A percentile compares a stretch with the other conserved stretches of the same genome.
phyloP scores from a whole-genome alignment of 2,329 filamentous ascomycete genomes.

The Chrysosporium keratinophilum region DNA sequence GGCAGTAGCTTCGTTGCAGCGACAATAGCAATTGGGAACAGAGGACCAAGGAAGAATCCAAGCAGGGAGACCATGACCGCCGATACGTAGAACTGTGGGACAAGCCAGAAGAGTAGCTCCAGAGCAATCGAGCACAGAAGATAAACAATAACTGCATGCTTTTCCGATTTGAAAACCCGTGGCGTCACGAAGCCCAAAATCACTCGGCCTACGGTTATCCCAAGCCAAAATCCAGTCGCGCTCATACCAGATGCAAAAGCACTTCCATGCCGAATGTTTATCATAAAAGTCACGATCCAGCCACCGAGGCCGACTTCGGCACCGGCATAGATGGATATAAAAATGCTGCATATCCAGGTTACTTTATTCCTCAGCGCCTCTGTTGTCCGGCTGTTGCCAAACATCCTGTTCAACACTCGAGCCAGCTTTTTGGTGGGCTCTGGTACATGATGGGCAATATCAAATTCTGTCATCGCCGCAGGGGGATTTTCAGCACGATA shows the following conservation, averaged over 20 bases:
- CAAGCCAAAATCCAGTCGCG: slow-evolving; percentile 75
- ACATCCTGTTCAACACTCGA: slow-evolving; percentile 6
- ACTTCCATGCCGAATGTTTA: slow-evolving; percentile 58
- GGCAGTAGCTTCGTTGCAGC: slow-evolving; percentile 65
- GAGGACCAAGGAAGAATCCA: slow-evolving; percentile 69
- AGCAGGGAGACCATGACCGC: slow-evolving; percentile 60
- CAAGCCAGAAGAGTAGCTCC: slow-evolving; percentile 69
- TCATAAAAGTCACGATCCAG: slow-evolving; percentile 82
- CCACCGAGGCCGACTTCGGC: slow-evolving; percentile 61
- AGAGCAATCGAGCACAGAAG: slow-evolving; percentile 53
- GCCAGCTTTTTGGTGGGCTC: neutral
- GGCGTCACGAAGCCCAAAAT: slow-evolving; percentile 67
- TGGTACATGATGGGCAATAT: slow-evolving; percentile 11
- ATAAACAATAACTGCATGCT: slow-evolving; percentile 54
- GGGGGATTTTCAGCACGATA: slow-evolving; percentile 36
- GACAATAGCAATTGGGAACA: slow-evolving; percentile 67
- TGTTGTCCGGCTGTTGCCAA: slow-evolving; percentile 19
- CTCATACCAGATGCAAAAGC: slow-evolving; percentile 64
- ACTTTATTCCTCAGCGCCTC: slow-evolving; percentile 34
- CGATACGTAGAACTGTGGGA: slow-evolving; percentile 64
- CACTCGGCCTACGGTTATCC: slow-evolving; percentile 63
- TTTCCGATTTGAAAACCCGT: slow-evolving; percentile 54
- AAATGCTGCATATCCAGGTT: slow-evolving; percentile 61
- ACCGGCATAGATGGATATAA: slow-evolving; percentile 70
- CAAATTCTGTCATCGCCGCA: slow-evolving; percentile 32